These are phyloP conservation scores for Cryptococcus sp. DNA, from an alignment of 1,284 basidiomycete species.

Conservation along the genomic window DNA sequence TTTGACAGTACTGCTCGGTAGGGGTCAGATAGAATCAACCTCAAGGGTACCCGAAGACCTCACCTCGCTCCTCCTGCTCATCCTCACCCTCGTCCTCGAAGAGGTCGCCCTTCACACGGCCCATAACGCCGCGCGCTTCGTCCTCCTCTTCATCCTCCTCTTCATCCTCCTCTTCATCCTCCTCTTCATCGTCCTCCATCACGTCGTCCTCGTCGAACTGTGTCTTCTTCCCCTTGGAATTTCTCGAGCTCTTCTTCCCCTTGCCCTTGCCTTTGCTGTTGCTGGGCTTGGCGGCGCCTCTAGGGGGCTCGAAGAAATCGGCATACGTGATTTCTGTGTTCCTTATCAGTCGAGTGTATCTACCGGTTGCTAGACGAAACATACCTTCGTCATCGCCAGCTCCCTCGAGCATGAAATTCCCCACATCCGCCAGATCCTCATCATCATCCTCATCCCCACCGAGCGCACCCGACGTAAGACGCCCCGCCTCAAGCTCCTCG, in stretches of 20 bases:
- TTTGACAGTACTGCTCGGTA: constrained; percentile 48
- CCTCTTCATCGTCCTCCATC: constrained; percentile 2
- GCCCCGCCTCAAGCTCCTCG: constrained; percentile 70
- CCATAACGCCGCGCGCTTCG: constrained; percentile 47
- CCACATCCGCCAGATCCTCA: constrained; percentile 55
- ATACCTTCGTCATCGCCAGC: constrained; percentile 47
- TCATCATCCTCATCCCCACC: constrained; percentile 53
- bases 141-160: background rate
- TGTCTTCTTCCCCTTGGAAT: constrained; percentile 31
- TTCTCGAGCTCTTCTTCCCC: too few species aligned
- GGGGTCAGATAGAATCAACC: background rate
- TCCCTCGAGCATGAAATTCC: constrained; percentile 45
- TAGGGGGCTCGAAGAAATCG: constrained; percentile 63
- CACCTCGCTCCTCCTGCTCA: constrained; percentile 33
- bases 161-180: background rate
- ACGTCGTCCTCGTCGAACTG: constrained; percentile 32
- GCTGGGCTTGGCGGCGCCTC: constrained; percentile 16
- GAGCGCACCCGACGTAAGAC: constrained; percentile 61
- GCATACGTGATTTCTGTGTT: constrained; percentile 48
- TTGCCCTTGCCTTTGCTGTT: constrained; percentile 44
- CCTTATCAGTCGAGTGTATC: constrained; percentile 1
- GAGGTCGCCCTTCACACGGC: constrained; percentile 54
- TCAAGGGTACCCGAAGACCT: constrained; percentile 9
- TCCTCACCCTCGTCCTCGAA: constrained; percentile 53
- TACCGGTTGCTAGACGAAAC: constrained; percentile 11